Evolutionary conservation across 106 monocot species (phyloP), one percentile per base, ranked within the genome.

Genomic region (Platanthera guangdongensis): DNA sequence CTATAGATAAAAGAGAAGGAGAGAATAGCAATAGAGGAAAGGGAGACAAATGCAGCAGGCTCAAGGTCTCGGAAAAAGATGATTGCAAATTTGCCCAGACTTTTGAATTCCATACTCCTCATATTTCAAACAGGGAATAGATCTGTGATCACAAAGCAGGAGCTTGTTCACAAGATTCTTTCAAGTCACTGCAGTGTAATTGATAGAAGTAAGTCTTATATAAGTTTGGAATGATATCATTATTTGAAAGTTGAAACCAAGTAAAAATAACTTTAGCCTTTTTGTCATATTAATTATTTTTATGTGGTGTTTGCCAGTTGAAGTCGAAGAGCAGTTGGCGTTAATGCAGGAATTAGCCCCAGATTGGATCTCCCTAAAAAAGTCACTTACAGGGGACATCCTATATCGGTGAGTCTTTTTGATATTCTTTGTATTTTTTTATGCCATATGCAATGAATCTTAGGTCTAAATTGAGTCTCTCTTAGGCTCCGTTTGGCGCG

Each of bases 351-450:
- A 99, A 78, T 65, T 99, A 11, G 68, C 84, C 71, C 94, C 99
- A 71, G 94, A 94, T 78, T 99, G 99, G 94, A 85, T 99, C 47
- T 85, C 85, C 45, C 75, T 77, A 74, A 92, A 90, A 75, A 76
- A 67, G 18, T 68, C 81, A 64, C 78, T 67, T 6, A 82, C 73
- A 77, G 94, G 94, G 30, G 94, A 89, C 60, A 63, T 57, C 68
- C 81, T 99, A n/a, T 78, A 80, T 49, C 47, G 94, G 97, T 94
- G 54, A 82, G 87, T 72, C 78, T 68, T 18, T 69, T 71, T 8
- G 13, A 30, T 52, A 8, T 25, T 52, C 18, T 12, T 13, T 32
- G 8, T 45, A 39, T 52, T 45, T 52, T 52, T 25, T 53, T 2
- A 52, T 53, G 32, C 19, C 6, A 11, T 16, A 47, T 3, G 14